Evolutionary conservation across 148 eudicot species (phyloP), one percentile per base, ranked within the genome.

Genomic region (Arbutus unedo): DNA sequence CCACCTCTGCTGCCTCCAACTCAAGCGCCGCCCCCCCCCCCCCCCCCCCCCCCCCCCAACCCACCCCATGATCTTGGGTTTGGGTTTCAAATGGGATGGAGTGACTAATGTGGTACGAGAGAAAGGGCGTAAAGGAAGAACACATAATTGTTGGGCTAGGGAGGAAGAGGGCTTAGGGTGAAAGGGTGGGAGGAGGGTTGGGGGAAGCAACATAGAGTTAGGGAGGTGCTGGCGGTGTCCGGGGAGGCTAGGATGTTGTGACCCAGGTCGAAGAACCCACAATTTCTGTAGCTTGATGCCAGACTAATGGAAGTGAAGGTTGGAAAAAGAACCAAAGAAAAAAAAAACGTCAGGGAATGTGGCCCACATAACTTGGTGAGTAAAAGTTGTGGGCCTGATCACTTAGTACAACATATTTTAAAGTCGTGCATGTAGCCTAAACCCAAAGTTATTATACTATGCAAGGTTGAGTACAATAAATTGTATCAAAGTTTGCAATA

Each of bases 241-340:
- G 68, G 68, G 68, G 68, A 62, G 68, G 68, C 13, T 62, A 62
- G 13, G 68, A 62, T 62, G 68, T 62, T 25, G 23, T 21, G 67
- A 6, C 68, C 38, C 68, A 8, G 38, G 68, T 62, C 38, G 21
- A 62, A 18, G 64, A 21, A 62, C 68, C 68, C 0, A 62, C 68
- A 62, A 62, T 62, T 62, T 21, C 0, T 21, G 4, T 62, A 23
- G 68, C 68, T 62, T 62, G 68, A 21, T 21, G 68, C 68, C 25
- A 50, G 53, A 50, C 54, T 51, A 9, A 62, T 21, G 5, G 31
- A 21, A 8, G 68, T 21, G 68, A 62, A 62, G 68, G 6, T 21
- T 3, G 68, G 62, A 8, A 57, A 57, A n/a, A 3, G 2, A 5
- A 57, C 38, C 38, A 57, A 57, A n/a, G 19, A 60, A 60, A 8